Evolutionary conservation across 352 stramenopile genomes (phyloP).

Genomic region (Pythium diclinum): DNA sequence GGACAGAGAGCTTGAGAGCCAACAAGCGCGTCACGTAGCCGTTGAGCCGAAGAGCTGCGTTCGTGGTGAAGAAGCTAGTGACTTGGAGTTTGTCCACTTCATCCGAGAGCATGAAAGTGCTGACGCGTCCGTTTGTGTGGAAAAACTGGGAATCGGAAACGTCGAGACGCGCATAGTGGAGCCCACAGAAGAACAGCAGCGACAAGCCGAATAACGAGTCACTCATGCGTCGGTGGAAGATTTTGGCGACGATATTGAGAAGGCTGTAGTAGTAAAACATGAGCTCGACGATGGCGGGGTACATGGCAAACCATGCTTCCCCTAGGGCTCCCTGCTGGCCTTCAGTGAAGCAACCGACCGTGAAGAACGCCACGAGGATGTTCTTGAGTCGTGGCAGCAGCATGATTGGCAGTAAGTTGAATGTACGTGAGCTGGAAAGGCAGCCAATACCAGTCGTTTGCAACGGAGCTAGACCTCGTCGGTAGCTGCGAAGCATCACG

Average conservation of each 20-base stretch:
- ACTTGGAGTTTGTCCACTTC: background rate
- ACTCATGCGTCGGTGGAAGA: slow-evolving; percentile 26
- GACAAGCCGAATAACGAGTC: slow-evolving; percentile 34
- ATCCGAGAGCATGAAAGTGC: too few relatives aligned
- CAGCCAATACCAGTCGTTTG: slow-evolving; percentile 23
- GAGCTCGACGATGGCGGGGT: slow-evolving; percentile 30
- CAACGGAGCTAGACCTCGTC: slow-evolving; percentile 11
- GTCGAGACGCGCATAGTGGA: slow-evolving; percentile 1
- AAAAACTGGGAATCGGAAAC: slow-evolving; percentile 19
- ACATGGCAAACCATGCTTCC: slow-evolving; percentile 38
- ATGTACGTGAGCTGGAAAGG: slow-evolving; percentile 22
- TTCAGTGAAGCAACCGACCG: slow-evolving; percentile 35
- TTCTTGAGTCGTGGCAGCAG: slow-evolving; percentile 28
- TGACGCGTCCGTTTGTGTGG: too few relatives aligned
- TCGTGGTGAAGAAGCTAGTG: background rate
- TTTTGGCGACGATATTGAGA: slow-evolving; percentile 32
- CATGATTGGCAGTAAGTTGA: slow-evolving; percentile 27
- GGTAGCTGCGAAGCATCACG: slow-evolving; percentile 15
- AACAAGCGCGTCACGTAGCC: background rate
- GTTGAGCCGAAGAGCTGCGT: too few relatives aligned
- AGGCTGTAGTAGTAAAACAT: slow-evolving; percentile 33
- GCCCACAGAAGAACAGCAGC: too few relatives aligned
- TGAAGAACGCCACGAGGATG: slow-evolving; percentile 26
- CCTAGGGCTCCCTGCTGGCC: slow-evolving; percentile 31
- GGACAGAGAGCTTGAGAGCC: slow-evolving; percentile 33